A percentile compares a stretch with the other conserved stretches of the same genome.
These are phyloP conservation scores for Davidsoniella virescens DNA, from an alignment of 2,329 filamentous ascomycete genomes.

Conservation along the genomic window DNA sequence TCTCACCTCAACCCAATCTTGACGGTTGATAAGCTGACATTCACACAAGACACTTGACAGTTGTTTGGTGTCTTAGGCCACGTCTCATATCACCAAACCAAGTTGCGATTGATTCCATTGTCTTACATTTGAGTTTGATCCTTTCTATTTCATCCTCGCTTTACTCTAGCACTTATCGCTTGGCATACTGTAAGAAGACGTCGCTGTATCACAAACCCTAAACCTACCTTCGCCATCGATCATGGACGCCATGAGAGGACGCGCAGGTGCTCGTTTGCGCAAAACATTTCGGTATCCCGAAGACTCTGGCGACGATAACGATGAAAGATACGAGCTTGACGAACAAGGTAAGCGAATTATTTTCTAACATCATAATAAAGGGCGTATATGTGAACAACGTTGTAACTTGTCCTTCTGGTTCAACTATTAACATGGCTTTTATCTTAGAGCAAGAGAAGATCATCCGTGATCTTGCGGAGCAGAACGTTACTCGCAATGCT, in stretches of 20 bases:
- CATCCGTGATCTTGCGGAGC: slow-evolving; percentile 35
- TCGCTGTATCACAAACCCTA: no score
- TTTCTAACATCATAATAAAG: not conserved
- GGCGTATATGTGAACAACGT: not conserved
- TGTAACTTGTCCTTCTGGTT: not conserved
- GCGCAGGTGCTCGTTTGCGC: slow-evolving; percentile 43
- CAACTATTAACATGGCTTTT: not conserved
- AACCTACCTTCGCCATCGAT: not conserved
- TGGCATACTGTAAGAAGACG: no score
- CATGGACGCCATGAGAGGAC: not conserved
- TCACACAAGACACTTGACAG: no score
- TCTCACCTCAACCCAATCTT: no score
- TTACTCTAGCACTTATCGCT: no score
- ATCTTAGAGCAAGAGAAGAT: slow-evolving; percentile 45
- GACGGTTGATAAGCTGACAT: no score
- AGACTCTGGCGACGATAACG: slow-evolving; percentile 33
- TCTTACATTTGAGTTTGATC: no score
- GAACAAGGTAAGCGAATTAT: slow-evolving; percentile 44
- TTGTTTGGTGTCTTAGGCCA: no score
- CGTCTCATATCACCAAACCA: no score
- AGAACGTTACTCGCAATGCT: slow-evolving; percentile 42
- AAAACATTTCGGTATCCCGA: slow-evolving; percentile 62
- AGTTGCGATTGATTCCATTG: no score
- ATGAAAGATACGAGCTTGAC: slow-evolving; percentile 49
- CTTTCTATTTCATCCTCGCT: no score